Conservation (phyloP, 2,329 filamentous ascomycete genomes). For the Aureobasidium sp. region DNA sequence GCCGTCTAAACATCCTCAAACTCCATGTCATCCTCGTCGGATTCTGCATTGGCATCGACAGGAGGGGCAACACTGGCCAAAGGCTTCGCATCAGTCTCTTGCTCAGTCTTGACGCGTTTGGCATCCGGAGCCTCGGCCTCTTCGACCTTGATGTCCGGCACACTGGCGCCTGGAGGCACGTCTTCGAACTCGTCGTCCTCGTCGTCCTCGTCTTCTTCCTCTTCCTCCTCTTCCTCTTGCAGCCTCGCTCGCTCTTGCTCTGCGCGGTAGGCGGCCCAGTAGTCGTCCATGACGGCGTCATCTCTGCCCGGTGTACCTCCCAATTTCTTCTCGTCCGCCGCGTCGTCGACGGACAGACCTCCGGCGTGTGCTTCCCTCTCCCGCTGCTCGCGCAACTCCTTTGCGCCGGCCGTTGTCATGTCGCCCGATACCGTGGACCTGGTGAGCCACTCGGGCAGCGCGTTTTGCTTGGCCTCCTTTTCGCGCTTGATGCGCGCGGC, state of each 20-base stretch:
- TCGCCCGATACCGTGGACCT: slow-evolving; percentile 28
- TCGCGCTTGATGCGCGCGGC: slow-evolving; percentile 12
- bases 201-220: slow-evolving; percentile 41
- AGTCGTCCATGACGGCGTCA: slow-evolving; percentile 53
- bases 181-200: slow-evolving; percentile 46
- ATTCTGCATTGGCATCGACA: slow-evolving; percentile 32
- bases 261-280: slow-evolving; percentile 57
- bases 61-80: slow-evolving; percentile 16
- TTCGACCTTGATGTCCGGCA: slow-evolving; percentile 19
- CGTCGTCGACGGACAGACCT: slow-evolving; percentile 30
- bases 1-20: slow-evolving; percentile 34
- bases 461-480: slow-evolving; percentile 27
- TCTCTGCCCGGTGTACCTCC: slow-evolving; percentile 31
- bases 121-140: slow-evolving; percentile 39
- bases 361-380: slow-evolving; percentile 26
- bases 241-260: slow-evolving; percentile 40
- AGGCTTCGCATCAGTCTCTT: slow-evolving; percentile 24
- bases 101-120: slow-evolving; percentile 56
- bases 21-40: slow-evolving; percentile 39
- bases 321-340: slow-evolving; percentile 42
- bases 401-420: slow-evolving; percentile 37
- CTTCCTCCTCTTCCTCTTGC: slow-evolving; percentile 30
- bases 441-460: slow-evolving; percentile 28
- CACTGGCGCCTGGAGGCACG: slow-evolving; percentile 27
- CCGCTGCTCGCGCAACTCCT: slow-evolving; percentile 31